Percentiles rank a stretch among this genome's conserved stretches.
Conservation (phyloP, 2,329 filamentous ascomycete genomes). For the Cryphonectria naterciae region DNA sequence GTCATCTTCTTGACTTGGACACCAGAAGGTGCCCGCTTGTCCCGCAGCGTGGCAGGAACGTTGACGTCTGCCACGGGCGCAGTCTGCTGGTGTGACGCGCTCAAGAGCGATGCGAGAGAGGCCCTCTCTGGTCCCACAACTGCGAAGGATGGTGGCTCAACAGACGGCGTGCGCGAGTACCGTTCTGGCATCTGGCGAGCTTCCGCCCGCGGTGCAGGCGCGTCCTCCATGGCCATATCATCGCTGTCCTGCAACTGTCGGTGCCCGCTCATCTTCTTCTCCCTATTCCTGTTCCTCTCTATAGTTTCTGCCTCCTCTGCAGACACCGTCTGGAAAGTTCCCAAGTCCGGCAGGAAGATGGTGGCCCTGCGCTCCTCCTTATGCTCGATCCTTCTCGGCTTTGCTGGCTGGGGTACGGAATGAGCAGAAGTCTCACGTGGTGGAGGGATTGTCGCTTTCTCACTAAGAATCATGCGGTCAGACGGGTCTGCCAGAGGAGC, state of each 20-base stretch:
- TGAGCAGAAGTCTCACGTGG: conserved; percentile 37
- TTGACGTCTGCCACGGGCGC: conserved; percentile 40
- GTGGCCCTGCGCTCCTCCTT: conserved; percentile 35
- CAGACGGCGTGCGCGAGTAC: conserved; percentile 64
- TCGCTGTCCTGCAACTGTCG: conserved; percentile 32
- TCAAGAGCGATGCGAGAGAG: conserved; percentile 64
- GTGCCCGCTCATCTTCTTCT: conserved; percentile 30
- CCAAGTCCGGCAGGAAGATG: conserved; percentile 65
- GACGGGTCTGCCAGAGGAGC: conserved; percentile 46
- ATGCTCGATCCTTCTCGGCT: conserved; percentile 39
- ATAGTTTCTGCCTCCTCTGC: conserved; percentile 55
- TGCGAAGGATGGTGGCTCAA: conserved; percentile 65
- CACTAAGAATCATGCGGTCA: conserved; percentile 49
- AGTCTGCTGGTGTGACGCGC: conserved; percentile 53
- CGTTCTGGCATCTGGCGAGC: conserved; percentile 24
- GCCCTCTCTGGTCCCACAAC: conserved; percentile 56
- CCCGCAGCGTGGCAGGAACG: conserved; percentile 48
- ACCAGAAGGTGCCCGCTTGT: conserved; percentile 43
- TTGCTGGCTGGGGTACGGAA: conserved; percentile 38
- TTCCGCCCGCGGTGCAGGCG: conserved; percentile 11
- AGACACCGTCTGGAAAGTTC: conserved; percentile 64
- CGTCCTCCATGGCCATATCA: conserved; percentile 29
- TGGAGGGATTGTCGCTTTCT: conserved; percentile 36
- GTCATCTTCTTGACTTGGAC: conserved; percentile 26
- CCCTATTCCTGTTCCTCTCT: conserved; percentile 38